These are phyloP conservation scores for Verruconis gallopava DNA, from an alignment of 2,329 filamentous ascomycete species.

Conservation along the genomic window DNA sequence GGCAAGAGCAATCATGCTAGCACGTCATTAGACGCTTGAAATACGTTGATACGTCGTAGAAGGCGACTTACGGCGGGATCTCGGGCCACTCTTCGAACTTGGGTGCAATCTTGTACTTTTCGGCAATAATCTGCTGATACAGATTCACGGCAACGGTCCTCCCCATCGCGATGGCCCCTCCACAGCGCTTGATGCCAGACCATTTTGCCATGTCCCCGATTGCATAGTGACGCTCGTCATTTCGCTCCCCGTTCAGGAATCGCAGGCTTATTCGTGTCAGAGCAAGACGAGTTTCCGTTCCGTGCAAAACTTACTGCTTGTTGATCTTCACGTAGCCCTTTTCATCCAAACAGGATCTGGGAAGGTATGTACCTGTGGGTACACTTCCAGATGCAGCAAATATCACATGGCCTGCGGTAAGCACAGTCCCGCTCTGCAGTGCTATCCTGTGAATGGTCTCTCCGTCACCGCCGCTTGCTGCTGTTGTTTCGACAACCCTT, in stretches of 20 bases:
- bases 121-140: constrained; percentile 14
- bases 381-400: constrained; percentile 53
- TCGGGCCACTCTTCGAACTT: constrained; percentile 2
- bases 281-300: constrained; percentile 7
- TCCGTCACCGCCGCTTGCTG: constrained; percentile 32
- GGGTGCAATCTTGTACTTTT: neutral
- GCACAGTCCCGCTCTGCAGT: constrained; percentile 47
- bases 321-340: constrained; percentile 54
- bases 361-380: constrained; percentile 52
- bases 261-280: constrained; percentile 12
- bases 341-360: constrained; percentile 42
- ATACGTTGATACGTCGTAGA: neutral
- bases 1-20: constrained; percentile 7
- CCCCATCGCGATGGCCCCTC: constrained; percentile 62
- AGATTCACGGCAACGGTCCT: constrained; percentile 54
- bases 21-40: neutral
- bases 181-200: constrained; percentile 70
- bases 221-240: constrained; percentile 50
- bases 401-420: constrained; percentile 53
- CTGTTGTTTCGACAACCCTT: constrained; percentile 33
- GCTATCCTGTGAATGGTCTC: constrained; percentile 35
- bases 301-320: constrained; percentile 29
- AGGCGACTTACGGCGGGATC: neutral
- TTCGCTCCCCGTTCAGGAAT: constrained; percentile 41
- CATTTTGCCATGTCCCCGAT: constrained; percentile 57